A percentile compares a stretch with the other conserved stretches of the same genome.
Conservation (phyloP, 2,329 filamentous ascomycete species). For the Penicillium sp. region DNA sequence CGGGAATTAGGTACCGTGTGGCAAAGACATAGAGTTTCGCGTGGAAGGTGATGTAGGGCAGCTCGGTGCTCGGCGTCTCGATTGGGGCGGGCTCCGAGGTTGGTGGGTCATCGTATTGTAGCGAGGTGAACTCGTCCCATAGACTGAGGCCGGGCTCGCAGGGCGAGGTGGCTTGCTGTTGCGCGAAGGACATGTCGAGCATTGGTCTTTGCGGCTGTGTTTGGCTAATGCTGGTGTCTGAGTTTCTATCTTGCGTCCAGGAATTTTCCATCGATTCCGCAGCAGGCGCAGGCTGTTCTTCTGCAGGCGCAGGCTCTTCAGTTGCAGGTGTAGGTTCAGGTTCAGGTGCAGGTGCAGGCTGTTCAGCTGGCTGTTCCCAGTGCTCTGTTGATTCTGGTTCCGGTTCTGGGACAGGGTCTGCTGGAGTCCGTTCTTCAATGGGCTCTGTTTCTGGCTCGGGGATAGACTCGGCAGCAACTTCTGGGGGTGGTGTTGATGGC, state of each 20-base stretch:
- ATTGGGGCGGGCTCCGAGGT: slow-evolving; percentile 7
- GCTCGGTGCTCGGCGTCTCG: slow-evolving; percentile 13
- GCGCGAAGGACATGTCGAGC: slow-evolving; percentile 33
- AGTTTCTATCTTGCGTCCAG: slow-evolving; percentile 2
- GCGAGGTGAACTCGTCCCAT: slow-evolving; percentile 33
- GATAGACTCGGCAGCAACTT: neutral
- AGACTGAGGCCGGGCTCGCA: slow-evolving; percentile 28
- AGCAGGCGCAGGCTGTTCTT: neutral
- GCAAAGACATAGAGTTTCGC: slow-evolving; percentile 40
- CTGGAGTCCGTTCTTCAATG: neutral
- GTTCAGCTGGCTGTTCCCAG: neutral
- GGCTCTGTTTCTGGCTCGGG: slow-evolving; percentile 9
- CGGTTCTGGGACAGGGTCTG: neutral
- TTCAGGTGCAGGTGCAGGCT: neutral
- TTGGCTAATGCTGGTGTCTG: neutral
- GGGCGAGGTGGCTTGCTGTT: slow-evolving; percentile 25
- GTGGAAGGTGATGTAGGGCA: slow-evolving; percentile 37
- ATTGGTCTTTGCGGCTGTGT: slow-evolving; percentile 14
- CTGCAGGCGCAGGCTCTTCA: neutral
- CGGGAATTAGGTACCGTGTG: slow-evolving; percentile 35
- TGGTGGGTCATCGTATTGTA: slow-evolving; percentile 28
- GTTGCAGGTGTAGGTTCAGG: neutral
- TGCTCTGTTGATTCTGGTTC: slow-evolving; percentile 3
- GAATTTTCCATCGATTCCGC: slow-evolving; percentile 1
- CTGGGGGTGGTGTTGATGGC: slow-evolving; percentile 32